Evolutionary conservation across 805 yeast genomes (phyloP).

Genomic region (Starmerella lactis-condensi): DNA sequence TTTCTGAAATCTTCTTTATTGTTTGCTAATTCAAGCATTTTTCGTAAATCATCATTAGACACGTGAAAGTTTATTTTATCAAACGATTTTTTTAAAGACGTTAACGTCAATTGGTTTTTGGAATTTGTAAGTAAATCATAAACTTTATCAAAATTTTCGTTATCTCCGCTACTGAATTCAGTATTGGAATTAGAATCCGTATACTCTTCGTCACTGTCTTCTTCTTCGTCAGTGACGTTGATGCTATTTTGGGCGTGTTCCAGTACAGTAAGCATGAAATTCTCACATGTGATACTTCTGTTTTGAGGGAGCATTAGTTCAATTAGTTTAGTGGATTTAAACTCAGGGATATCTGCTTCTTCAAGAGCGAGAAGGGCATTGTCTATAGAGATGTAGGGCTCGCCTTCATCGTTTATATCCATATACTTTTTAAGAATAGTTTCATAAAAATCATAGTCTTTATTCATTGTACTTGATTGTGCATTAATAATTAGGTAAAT

Average conservation of each 20-base stretch:
- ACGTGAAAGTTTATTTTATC: conserved; percentile 18
- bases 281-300: conserved; percentile 20
- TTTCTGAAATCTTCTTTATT: conserved; percentile 15
- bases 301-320: conserved; percentile 16
- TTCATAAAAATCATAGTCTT: too few species aligned
- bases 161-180: neutral
- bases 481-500: too few species aligned
- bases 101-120: conserved; percentile 15
- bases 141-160: conserved; percentile 7
- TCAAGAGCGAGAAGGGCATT: conserved; percentile 18
- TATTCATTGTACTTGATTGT: too few species aligned
- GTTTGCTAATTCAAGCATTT: conserved; percentile 20
- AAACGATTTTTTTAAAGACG: conserved; percentile 17
- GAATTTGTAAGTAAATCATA: conserved; percentile 12
- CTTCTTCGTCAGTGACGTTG: neutral
- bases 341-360: conserved; percentile 17
- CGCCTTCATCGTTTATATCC: conserved; percentile 18
- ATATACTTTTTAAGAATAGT: conserved; percentile 20
- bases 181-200: conserved; percentile 6
- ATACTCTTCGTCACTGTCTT: neutral
- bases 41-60: conserved; percentile 18
- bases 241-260: conserved; percentile 3
- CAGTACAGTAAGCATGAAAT: conserved; percentile 13
- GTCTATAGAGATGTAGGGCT: conserved; percentile 13
- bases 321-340: conserved; percentile 9